Conservation (phyloP, 2,329 filamentous ascomycete species). For the Sporothrix globosa region DNA sequence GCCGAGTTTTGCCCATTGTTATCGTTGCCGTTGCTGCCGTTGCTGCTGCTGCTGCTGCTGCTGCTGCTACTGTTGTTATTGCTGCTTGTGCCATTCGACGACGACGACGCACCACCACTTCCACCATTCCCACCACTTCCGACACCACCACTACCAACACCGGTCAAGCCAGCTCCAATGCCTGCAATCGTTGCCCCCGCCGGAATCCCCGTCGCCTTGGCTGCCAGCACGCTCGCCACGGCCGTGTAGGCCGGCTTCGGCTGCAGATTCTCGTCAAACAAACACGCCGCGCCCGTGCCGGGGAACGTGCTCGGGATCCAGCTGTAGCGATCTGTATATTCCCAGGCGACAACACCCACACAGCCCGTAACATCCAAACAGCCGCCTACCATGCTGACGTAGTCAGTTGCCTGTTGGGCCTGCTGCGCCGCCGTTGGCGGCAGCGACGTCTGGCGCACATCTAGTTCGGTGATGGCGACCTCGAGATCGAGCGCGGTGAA, state of each 20-base stretch:
- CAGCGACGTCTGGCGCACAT: constrained; percentile 51
- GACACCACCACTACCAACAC: too few relatives aligned
- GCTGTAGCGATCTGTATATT: constrained; percentile 46
- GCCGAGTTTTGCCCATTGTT: not conserved
- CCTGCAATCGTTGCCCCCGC: constrained; percentile 22
- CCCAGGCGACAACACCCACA: constrained; percentile 52
- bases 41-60: not conserved
- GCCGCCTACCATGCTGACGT: constrained; percentile 46
- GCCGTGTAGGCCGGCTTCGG: constrained; percentile 49
- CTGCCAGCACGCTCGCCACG: constrained; percentile 40
- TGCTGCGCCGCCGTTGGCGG: constrained; percentile 49
- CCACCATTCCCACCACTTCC: too few relatives aligned
- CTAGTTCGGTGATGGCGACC: constrained; percentile 57
- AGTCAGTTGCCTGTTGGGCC: constrained; percentile 57
- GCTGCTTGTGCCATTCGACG: constrained; percentile 1
- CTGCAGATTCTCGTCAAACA: constrained; percentile 46
- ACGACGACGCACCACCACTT: not conserved
- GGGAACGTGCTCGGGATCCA: constrained; percentile 45
- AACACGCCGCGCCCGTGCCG: constrained; percentile 48
- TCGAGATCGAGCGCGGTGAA: constrained; percentile 53
- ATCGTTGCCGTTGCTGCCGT: not conserved
- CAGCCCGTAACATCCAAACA: constrained; percentile 47
- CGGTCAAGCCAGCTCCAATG: constrained; percentile 19
- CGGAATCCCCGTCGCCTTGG: constrained; percentile 23
- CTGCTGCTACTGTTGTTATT: too few relatives aligned